These are phyloP conservation scores for Tetrahymena thermophila DNA, from an alignment of 73 alveolate genomes.

Conservation along the genomic window DNA sequence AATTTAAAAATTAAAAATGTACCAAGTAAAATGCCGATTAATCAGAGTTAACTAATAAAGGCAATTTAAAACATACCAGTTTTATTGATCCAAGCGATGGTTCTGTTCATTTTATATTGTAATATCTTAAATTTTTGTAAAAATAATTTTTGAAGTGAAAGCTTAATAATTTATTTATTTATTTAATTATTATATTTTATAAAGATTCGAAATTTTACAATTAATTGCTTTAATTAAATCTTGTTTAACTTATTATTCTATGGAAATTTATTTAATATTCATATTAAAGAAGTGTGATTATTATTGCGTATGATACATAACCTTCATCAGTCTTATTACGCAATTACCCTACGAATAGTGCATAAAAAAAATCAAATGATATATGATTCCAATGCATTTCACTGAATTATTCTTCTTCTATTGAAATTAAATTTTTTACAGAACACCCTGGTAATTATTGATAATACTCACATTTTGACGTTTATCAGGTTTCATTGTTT, in stretches of 20 bases:
- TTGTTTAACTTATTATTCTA: not conserved
- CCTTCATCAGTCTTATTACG: not conserved
- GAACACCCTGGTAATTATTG: not conserved
- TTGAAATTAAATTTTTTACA: not conserved
- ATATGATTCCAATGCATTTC: not conserved
- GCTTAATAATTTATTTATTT: not conserved
- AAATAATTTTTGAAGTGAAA: not conserved
- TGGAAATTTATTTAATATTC: not conserved
- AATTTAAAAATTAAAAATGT: not conserved
- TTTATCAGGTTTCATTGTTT: not conserved
- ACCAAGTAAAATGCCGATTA: not conserved
- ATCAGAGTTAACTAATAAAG: not conserved
- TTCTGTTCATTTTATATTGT: constrained; percentile 13
- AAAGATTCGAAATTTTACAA: not conserved
- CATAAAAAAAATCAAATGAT: not conserved
- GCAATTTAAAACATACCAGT: not conserved
- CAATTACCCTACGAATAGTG: not conserved
- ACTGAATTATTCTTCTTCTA: not conserved
- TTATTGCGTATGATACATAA: not conserved
- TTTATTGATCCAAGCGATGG: constrained; percentile 39
- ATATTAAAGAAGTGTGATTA: not conserved
- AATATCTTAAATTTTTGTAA: not conserved
- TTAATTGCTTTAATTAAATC: not conserved
- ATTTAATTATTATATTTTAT: not conserved
- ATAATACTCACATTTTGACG: not conserved